Conservation (phyloP, 2,329 filamentous ascomycete genomes). For the Trichophyton benhamiae region DNA sequence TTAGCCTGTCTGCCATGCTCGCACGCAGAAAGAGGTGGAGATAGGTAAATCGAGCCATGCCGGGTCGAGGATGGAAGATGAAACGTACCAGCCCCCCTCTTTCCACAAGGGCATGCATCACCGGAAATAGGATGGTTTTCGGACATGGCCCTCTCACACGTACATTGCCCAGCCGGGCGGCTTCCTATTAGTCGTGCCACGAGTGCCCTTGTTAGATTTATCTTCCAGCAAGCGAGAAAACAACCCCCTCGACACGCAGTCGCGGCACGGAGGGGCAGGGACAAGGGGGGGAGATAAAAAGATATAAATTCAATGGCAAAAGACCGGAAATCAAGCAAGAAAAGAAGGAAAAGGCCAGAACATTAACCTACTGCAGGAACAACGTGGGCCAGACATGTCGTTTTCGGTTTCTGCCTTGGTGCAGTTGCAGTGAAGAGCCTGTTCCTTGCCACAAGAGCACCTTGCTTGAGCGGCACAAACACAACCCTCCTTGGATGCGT, state of each 20-base stretch:
- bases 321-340: not conserved
- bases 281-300: not conserved
- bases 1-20: not conserved
- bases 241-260: not conserved
- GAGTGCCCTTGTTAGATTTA: conserved; percentile 5
- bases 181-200: conserved; percentile 36
- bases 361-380: conserved; percentile 57
- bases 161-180: conserved; percentile 68
- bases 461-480: conserved; percentile 47
- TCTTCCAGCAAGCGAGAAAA: not conserved
- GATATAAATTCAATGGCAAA: not conserved
- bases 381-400: conserved; percentile 56
- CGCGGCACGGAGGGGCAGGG: not conserved
- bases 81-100: conserved; percentile 54
- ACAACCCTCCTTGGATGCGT: conserved; percentile 43
- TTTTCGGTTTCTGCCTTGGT: conserved; percentile 67
- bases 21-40: not conserved
- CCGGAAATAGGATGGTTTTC: conserved; percentile 57
- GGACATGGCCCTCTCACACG: conserved; percentile 56
- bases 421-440: conserved; percentile 77
- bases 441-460: conserved; percentile 83
- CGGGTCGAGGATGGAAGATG: not conserved
- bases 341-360: not conserved
- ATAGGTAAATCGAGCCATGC: not conserved
- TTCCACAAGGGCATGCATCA: conserved; percentile 62